Evolutionary conservation across 768 basidiomycete genomes (phyloP), one percentile per base, ranked within the genome.

Genomic region (Neoboletus brunneissimus): DNA sequence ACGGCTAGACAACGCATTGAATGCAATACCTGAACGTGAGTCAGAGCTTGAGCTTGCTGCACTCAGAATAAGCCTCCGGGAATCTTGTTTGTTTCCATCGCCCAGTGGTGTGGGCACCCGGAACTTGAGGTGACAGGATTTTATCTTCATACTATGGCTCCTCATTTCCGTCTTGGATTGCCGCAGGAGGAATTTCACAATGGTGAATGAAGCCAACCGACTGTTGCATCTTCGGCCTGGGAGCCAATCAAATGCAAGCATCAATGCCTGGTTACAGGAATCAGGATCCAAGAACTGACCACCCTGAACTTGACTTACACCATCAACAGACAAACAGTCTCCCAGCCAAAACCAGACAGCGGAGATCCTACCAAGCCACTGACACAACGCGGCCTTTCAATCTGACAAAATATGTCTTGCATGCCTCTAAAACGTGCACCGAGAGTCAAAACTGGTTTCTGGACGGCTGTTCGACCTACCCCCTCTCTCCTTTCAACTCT

Each of bases 361-460:
- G 65, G 63, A 65, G 64, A 68, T 64, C 62, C 31, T 41, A 20
- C 52, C 53, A 48, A 40, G 37, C 56, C 46, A 55, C 58, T 46
- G 57, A 56, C 53, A 56, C 45, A 62, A 64, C 56, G 67, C 65
- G 65, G 67, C 41, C 62, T 69, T 69, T 57, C 46, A 60, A 67
- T 53, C 47, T 42, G 45, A 47, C 48, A 45, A 34, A 48, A 48
- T 56, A 59, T 27, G 35, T 41, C 37, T 47, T 61, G 63, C 67
- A 61, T 67, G 66, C 67, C 58, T 63, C 54, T 48, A 49, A 66
- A 67, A 60, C 67, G 62, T 68, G 65, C 58, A 64, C 22, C 51
- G 42, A 53, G 47, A 34, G 41, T 58, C 50, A 66, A 66, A 63
- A 59, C 25, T 34, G 8, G 45, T 31, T 27, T 31, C 48, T 42